Percentiles rank a stretch among this genome's conserved stretches.
These are phyloP conservation scores for Metarhizium brunneum DNA, from an alignment of 2,329 filamentous ascomycete genomes.

Conservation along the genomic window DNA sequence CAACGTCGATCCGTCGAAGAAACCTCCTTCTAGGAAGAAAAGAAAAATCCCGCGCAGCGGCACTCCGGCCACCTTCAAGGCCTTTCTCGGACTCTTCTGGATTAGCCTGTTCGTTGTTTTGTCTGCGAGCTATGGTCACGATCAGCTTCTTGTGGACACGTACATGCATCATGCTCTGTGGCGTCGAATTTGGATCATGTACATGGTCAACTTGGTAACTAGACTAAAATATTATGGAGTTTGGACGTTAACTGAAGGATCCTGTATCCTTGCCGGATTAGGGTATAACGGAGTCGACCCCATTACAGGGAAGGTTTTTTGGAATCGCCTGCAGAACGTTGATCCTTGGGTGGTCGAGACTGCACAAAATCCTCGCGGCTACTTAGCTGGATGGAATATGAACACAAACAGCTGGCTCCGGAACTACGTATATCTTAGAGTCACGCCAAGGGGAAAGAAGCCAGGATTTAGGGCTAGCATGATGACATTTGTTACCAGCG, in stretches of 20 bases:
- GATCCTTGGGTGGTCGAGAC: conserved; percentile 76
- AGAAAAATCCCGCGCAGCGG: conserved; percentile 87
- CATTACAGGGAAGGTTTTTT: conserved; percentile 73
- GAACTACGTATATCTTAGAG: conserved; percentile 91
- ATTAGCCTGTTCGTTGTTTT: conserved; percentile 70
- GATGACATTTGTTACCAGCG: conserved; percentile 88
- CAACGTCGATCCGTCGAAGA: conserved; percentile 74
- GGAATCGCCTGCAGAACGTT: conserved; percentile 84
- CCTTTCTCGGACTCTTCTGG: conserved; percentile 65
- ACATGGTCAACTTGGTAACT: conserved; percentile 74
- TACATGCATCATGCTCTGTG: conserved; percentile 62
- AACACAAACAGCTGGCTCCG: conserved; percentile 96
- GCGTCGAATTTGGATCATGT: conserved; percentile 66
- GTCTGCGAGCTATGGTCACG: conserved; percentile 54
- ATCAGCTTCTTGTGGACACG: conserved; percentile 53
- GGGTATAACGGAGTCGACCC: conserved; percentile 92
- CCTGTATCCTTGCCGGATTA: conserved; percentile 86
- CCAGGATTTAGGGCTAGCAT: conserved; percentile 91
- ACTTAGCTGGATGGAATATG: conserved; percentile 93
- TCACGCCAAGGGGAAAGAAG: conserved; percentile 92
- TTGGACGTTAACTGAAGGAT: conserved; percentile 86
- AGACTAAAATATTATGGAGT: conserved; percentile 95
- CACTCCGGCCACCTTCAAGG: conserved; percentile 73
- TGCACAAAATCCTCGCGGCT: conserved; percentile 88
- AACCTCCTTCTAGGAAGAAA: conserved; percentile 78